phyloP scores from a whole-genome alignment of 2,329 filamentous ascomycete species.

The Talaromyces atroroseus region DNA sequence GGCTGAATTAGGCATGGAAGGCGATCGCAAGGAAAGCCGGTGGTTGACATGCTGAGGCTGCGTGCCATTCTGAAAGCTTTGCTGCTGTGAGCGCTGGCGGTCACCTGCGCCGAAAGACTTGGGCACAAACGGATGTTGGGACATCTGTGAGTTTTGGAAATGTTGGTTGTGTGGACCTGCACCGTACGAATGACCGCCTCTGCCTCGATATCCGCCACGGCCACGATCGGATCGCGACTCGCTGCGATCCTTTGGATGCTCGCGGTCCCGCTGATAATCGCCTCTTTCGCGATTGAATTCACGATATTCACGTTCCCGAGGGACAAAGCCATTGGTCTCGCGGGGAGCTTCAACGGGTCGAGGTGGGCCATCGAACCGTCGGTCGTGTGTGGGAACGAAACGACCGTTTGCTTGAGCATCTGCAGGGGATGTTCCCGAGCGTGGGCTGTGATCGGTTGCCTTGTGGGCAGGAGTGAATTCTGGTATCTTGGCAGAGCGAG shows the following conservation, averaged over 20 bases:
- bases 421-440: slow-evolving; percentile 24
- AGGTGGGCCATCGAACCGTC: slow-evolving; percentile 34
- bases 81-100: slow-evolving; percentile 37
- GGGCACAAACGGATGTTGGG: slow-evolving; percentile 36
- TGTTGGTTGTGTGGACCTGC: slow-evolving; percentile 31
- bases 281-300: slow-evolving; percentile 20
- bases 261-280: slow-evolving; percentile 30
- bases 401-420: slow-evolving; percentile 31
- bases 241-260: slow-evolving; percentile 31
- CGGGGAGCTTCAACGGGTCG: slow-evolving; percentile 33
- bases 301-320: slow-evolving; percentile 10
- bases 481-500: slow-evolving; percentile 30
- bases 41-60: slow-evolving; percentile 41
- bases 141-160: slow-evolving; percentile 35
- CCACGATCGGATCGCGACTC: slow-evolving; percentile 35
- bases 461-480: slow-evolving; percentile 24
- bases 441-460: slow-evolving; percentile 23
- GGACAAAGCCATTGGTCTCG: slow-evolving; percentile 22
- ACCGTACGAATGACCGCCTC: slow-evolving; percentile 35
- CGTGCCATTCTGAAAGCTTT: slow-evolving; percentile 30
- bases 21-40: slow-evolving; percentile 53
- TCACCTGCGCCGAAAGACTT: slow-evolving; percentile 33
- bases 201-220: slow-evolving; percentile 37
- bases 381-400: slow-evolving; percentile 25
- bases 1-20: slow-evolving; percentile 54